Evolutionary conservation across 2,329 filamentous ascomycete species (phyloP).

Genomic region (Sphaceloma murrayae): DNA sequence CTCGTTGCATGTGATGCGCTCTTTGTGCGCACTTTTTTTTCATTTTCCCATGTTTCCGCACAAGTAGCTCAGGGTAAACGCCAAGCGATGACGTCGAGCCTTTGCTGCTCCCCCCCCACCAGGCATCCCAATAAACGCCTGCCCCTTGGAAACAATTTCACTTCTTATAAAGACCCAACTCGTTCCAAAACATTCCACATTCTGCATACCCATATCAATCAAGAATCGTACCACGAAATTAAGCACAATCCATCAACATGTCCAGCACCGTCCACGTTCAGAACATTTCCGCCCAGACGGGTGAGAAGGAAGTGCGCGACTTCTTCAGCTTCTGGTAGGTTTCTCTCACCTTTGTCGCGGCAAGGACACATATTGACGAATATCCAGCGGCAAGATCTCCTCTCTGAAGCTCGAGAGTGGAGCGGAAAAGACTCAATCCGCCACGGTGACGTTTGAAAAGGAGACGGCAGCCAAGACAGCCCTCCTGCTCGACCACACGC

Average conservation of each 20-base stretch:
- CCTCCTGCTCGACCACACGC: slow-evolving; percentile 91
- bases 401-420: slow-evolving; percentile 61
- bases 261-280: slow-evolving; percentile 71
- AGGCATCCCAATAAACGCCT: not conserved
- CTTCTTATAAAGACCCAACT: not conserved
- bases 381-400: slow-evolving; percentile 74
- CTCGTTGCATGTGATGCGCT: slow-evolving; percentile 11
- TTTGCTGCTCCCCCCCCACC: not conserved
- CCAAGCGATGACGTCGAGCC: not conserved
- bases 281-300: slow-evolving; percentile 74
- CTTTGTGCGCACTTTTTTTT: slow-evolving; percentile 10
- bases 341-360: not conserved
- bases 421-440: slow-evolving; percentile 60
- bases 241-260: slow-evolving; percentile 30
- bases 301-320: slow-evolving; percentile 83
- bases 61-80: slow-evolving; percentile 2
- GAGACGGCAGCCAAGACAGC: slow-evolving; percentile 94
- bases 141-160: not conserved
- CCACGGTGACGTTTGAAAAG: slow-evolving; percentile 94
- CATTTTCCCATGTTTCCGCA: too few species aligned
- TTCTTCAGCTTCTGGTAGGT: slow-evolving; percentile 93
- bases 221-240: not conserved
- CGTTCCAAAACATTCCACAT: not conserved
- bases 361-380: not conserved
- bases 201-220: too few species aligned